Conservation (phyloP, 2,329 filamentous ascomycete species). For the Claviceps maximensis region DNA sequence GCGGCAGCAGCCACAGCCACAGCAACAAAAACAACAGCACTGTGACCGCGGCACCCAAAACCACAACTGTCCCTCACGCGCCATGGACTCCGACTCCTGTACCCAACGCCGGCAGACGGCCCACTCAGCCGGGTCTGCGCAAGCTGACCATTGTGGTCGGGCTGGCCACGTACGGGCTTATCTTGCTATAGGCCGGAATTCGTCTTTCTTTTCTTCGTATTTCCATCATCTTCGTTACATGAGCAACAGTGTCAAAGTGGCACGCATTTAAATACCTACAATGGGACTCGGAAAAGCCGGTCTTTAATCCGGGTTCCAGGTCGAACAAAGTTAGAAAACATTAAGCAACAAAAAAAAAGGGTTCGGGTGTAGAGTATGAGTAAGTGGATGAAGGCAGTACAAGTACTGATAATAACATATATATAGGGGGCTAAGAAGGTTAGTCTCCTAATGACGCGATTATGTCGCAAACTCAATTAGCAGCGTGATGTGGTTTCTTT, state of each 20-base stretch:
- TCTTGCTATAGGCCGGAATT: background rate
- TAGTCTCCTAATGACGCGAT: background rate
- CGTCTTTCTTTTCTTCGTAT: background rate
- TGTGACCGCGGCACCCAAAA: background rate
- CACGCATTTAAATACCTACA: background rate
- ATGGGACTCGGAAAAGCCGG: background rate
- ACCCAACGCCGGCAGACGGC: conserved; percentile 2
- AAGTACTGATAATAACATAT: background rate
- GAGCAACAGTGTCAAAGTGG: background rate
- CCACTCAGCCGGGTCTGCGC: conserved; percentile 4
- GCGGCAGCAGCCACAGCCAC: too few relatives aligned
- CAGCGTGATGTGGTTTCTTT: background rate
- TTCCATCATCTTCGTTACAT: background rate
- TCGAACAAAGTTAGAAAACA: background rate
- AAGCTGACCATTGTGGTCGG: conserved; percentile 6
- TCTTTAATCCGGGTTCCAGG: background rate
- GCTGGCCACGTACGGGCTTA: conserved; percentile 5
- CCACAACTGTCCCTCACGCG: background rate
- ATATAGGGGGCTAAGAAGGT: background rate
- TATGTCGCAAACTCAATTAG: background rate
- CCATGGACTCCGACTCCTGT: background rate
- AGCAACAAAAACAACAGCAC: background rate
- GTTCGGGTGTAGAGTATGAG: background rate
- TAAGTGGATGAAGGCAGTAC: background rate
- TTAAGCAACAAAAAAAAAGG: background rate